phyloP scores from a whole-genome alignment of 306 rosid genomes.

The Boehmeria nivea region DNA sequence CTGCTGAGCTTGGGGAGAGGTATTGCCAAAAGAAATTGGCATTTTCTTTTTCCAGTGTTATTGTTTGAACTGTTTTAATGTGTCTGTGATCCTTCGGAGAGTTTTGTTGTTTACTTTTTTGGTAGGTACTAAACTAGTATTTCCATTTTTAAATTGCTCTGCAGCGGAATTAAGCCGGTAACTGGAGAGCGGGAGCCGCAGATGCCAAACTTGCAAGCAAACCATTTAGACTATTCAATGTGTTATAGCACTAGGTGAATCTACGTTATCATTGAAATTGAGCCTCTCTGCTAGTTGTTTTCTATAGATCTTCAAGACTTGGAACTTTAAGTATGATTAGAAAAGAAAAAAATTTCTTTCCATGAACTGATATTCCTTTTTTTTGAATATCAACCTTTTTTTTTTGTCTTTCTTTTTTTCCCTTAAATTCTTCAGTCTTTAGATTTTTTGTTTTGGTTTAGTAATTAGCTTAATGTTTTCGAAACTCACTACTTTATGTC shows the following conservation, averaged over 20 bases:
- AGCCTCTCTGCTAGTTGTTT: too few relatives aligned
- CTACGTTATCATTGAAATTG: too few relatives aligned
- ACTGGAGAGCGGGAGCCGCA: constrained; percentile 41
- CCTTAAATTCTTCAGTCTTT: too few relatives aligned
- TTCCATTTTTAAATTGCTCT: not conserved
- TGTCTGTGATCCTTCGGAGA: not conserved
- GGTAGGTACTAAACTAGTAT: too few relatives aligned
- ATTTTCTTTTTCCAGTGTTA: not conserved
- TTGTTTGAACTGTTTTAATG: not conserved
- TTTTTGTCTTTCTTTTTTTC: too few relatives aligned
- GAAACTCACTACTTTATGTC: not conserved
- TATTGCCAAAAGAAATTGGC: constrained; percentile 16
- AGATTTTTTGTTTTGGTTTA: too few relatives aligned
- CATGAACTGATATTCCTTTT: too few relatives aligned
- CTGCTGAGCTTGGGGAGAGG: constrained; percentile 50
- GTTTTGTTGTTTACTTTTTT: too few relatives aligned
- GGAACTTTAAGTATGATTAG: too few relatives aligned
- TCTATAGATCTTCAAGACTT: too few relatives aligned
- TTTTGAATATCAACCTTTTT: too few relatives aligned
- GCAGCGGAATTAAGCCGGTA: constrained; percentile 39
- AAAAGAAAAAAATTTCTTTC: constrained; percentile 5
- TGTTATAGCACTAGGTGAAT: constrained; percentile 65
- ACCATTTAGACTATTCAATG: constrained; percentile 37
- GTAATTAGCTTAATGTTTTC: too few relatives aligned
- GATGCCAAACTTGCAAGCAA: constrained; percentile 28